A percentile compares a stretch with the other conserved stretches of the same genome.
Conservation (phyloP, 2,329 filamentous ascomycete species). For the Paecilomyces sp. region DNA sequence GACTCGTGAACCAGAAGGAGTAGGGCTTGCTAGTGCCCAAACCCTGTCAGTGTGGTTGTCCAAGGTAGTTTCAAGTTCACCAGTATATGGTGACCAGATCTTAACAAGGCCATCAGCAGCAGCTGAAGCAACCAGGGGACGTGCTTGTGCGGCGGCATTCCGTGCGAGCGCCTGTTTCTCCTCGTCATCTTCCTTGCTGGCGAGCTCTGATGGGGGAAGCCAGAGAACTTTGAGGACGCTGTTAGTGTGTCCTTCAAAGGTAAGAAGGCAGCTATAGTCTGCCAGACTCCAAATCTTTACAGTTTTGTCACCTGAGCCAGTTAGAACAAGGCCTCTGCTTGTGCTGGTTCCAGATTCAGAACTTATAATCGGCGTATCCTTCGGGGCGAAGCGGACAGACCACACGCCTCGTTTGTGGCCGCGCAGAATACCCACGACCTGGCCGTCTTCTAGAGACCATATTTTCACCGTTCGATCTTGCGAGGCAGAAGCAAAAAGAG, state of each 20-base stretch:
- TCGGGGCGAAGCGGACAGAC: constrained; percentile 85
- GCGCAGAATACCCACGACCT: constrained; percentile 81
- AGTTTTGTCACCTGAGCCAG: constrained; percentile 92
- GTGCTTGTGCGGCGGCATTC: constrained; percentile 23
- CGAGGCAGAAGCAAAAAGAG: constrained; percentile 90
- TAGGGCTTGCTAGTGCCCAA: constrained; percentile 74
- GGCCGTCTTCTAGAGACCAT: constrained; percentile 84
- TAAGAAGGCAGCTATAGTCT: constrained; percentile 87
- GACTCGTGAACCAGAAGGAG: constrained; percentile 25
- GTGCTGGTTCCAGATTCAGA: constrained; percentile 63
- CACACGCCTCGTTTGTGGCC: constrained; percentile 94
- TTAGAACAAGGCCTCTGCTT: constrained; percentile 75
- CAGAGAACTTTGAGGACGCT: constrained; percentile 90
- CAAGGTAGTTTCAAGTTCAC: constrained; percentile 79
- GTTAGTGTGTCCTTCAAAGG: constrained; percentile 94
- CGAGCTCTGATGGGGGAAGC: constrained; percentile 52
- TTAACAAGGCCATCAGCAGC: constrained; percentile 94
- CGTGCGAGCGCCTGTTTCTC: constrained; percentile 21
- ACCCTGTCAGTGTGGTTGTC: constrained; percentile 97
- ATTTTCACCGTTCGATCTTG: constrained; percentile 97
- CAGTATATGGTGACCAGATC: constrained; percentile 82
- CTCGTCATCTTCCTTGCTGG: constrained; percentile 24
- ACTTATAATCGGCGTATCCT: constrained; percentile 66
- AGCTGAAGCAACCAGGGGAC: constrained; percentile 62
- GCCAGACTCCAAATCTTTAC: constrained; percentile 90